Evolutionary conservation across 176 grass and related monocot species (phyloP), one percentile per base, ranked within the genome.

Genomic region (Raddia guianensis): DNA sequence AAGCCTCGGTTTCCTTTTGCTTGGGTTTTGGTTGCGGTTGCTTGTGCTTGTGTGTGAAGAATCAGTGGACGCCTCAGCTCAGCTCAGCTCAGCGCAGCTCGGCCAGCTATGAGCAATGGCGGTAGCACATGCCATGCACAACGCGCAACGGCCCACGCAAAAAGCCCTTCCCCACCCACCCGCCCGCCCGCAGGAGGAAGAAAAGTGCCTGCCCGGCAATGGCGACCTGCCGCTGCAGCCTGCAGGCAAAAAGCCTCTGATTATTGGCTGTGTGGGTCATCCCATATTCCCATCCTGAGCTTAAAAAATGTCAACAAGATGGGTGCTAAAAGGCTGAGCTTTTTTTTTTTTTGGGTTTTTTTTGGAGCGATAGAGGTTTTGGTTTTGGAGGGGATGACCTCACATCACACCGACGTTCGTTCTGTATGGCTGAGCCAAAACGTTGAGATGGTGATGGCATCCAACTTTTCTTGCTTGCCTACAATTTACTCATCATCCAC

Each of bases 51-150:
- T 20, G 5, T 66, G 0, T 54, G 76, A 53, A 47, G 63, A 80
- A 45, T 55, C 18, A 32, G 18, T 12, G 50, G 59, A 71, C 51
- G 76, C 42, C 52, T 8, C 12, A 5, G 61, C 45, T 13, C 44
- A 67, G 60, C 47, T 71, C 37, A 63, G 27, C 52, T 8, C 12
- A 5, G 61, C 45, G 8, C 44, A 67, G 60, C 47, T 71, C 37
- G 34, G 27, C 27, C 53, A 53, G 1, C 20, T 59, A 40, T 37
- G 20, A 27, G 27, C 27, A 27, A 27, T 27, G 27, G 27, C 27
- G 27, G 27, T 27, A 47, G 69, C 78, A 76, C 72, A 82, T 70
- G 85, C n/a, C 85, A 47, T 81, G 78, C 70, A 11, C 77, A 68
- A 42, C 0, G 77, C 84, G 75, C 49, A 56, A 75, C 70, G 78